Base-by-base conservation (phyloP, 169 alveolate genomes). In the Plasmodium fragile region DNA sequence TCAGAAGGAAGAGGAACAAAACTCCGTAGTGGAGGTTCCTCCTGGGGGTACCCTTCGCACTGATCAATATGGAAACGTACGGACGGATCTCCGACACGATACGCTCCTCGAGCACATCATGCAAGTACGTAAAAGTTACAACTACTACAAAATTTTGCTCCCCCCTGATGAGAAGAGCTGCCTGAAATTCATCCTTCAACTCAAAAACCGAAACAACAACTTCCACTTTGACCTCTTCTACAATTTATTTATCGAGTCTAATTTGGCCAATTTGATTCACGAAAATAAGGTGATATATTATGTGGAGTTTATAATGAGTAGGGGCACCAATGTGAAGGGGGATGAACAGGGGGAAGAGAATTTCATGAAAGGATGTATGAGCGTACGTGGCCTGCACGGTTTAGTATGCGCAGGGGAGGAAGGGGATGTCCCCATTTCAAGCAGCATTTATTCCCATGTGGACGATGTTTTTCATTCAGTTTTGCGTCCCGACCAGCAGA, bases 281-380 rank as follows among this genome's bases (percentile, higher is more conserved):
- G 94, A 89, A n/a, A 89, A 89, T 52, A 89, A 59, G 32, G 43
- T 78, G 77, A 43, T 89, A 13, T 89, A 89, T 41, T 89, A 89
- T 32, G 49, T 89, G 18, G 94, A 89, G 49, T 89, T 28, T 55
- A 41, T 78, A 25, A 78, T 39, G 52, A 78, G 34, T 69, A 11
- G n/a, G 52, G 45, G 13, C 13, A 7, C 8, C 4, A 18, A 43
- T 0, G 82, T 3, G 32, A 6, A 41, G 30, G 34, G 49, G 5
- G 49, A 78, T 59, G 13, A 22, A 3, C 39, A n/a, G 6, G 53
- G 1, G 49, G 4, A n/a, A n/a, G n/a, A 28, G 7, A 70, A 59
- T 16, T 13, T 59, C 71, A 39, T 59, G 11, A 77, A 59, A 4
- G 28, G 34, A 32, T 10, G 13, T 11, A 41, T 16, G 34, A 55